phyloP scores from a whole-genome alignment of 1,284 basidiomycete species.

The Heimioporus retisporus region DNA sequence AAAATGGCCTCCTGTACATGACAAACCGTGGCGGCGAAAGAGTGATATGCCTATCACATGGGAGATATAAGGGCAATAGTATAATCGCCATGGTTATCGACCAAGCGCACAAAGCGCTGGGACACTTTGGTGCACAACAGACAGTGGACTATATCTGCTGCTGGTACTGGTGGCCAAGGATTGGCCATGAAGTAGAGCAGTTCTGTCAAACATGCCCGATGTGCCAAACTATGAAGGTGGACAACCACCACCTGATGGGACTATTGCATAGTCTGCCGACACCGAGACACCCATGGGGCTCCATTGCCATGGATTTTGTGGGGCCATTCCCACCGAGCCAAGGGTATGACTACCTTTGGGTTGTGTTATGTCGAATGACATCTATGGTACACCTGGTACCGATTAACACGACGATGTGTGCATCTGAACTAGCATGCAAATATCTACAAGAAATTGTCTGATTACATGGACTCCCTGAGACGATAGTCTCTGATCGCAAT shows the following conservation, averaged over 20 bases:
- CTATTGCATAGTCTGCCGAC: background rate
- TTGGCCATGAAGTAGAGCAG: constrained; percentile 24
- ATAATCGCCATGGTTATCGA: background rate
- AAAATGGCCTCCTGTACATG: too few relatives aligned
- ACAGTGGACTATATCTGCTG: constrained; percentile 12
- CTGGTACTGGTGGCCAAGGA: constrained; percentile 8
- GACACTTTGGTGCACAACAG: constrained; percentile 10
- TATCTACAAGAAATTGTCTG: constrained; percentile 35
- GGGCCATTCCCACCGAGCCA: background rate
- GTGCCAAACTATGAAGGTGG: background rate
- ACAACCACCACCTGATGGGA: background rate
- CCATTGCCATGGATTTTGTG: constrained; percentile 1
- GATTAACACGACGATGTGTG: constrained; percentile 3
- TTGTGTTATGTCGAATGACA: constrained; percentile 43
- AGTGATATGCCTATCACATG: too few relatives aligned
- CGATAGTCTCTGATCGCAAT: background rate
- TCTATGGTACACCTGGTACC: constrained; percentile 34
- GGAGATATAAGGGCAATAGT: too few relatives aligned
- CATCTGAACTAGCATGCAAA: constrained; percentile 15
- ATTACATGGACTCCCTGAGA: constrained; percentile 8
- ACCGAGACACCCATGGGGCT: background rate
- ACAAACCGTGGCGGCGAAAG: too few relatives aligned
- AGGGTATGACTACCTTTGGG: constrained; percentile 34
- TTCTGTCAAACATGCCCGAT: constrained; percentile 18
- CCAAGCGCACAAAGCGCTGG: constrained; percentile 34